Percentiles rank a stretch among this genome's conserved stretches.
Evolutionary conservation across 2,329 filamentous ascomycete genomes (phyloP).

Genomic region (Aspergillus texensis): DNA sequence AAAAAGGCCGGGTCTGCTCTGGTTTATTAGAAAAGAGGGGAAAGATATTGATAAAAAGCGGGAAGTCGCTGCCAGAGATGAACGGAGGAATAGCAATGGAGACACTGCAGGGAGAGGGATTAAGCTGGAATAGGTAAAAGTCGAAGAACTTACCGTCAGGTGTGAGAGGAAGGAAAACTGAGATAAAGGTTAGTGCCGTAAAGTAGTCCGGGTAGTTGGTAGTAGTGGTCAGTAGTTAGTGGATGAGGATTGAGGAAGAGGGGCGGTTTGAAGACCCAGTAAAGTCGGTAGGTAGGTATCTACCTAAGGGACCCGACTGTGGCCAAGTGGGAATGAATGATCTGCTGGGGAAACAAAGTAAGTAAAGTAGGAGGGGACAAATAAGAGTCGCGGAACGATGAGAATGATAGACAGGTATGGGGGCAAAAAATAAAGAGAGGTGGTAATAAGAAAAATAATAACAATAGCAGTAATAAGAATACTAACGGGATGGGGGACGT

Average conservation of each 20-base stretch:
- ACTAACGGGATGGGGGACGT: neutral
- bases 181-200: constrained; percentile 8
- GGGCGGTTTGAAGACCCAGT: constrained; percentile 1
- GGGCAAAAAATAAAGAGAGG: constrained; percentile 9
- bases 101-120: constrained; percentile 1
- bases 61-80: constrained; percentile 1
- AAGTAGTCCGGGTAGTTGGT: constrained; percentile 5
- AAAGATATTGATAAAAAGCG: constrained; percentile 7
- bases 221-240: neutral
- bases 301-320: neutral
- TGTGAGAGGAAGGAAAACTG: constrained; percentile 9
- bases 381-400: neutral
- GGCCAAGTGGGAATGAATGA: constrained; percentile 1
- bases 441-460: constrained; percentile 11
- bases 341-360: constrained; percentile 3
- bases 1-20: neutral
- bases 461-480: constrained; percentile 4
- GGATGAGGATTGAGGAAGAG: neutral
- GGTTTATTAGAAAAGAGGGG: neutral
- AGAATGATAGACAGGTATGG: neutral
- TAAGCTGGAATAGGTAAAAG: constrained; percentile 3
- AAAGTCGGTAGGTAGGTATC: neutral
- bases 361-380: constrained; percentile 2
- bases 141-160: constrained; percentile 3
- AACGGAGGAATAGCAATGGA: neutral